A percentile compares a stretch with the other conserved stretches of the same genome.
These are phyloP conservation scores for Sporobolomyces pararoseus DNA, from an alignment of 768 basidiomycete species.

Conservation along the genomic window DNA sequence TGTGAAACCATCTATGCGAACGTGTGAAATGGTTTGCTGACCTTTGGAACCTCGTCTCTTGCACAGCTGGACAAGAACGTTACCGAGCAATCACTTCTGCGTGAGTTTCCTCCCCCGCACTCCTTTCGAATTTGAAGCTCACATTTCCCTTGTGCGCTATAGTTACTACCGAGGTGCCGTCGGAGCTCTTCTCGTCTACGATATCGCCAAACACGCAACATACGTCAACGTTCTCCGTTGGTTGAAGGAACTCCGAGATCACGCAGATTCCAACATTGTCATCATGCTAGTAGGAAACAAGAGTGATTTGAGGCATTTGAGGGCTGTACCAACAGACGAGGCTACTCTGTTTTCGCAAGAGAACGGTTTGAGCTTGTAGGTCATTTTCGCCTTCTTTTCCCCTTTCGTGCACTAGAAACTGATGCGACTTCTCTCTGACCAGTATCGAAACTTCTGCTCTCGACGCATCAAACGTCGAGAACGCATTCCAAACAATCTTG, in stretches of 20 bases:
- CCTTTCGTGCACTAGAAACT: slow-evolving; percentile 55
- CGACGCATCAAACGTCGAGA: slow-evolving; percentile 97
- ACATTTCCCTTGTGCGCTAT: neutral
- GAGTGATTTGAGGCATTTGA: slow-evolving; percentile 95
- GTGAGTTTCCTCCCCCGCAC: slow-evolving; percentile 46
- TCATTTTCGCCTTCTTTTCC: neutral
- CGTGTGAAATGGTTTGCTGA: too few relatives aligned
- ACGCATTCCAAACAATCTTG: slow-evolving; percentile 94
- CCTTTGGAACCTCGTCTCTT: neutral
- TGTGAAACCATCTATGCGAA: too few relatives aligned
- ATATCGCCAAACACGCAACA: slow-evolving; percentile 84
- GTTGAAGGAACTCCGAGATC: slow-evolving; percentile 95
- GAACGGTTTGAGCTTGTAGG: slow-evolving; percentile 49
- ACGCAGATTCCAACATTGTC: slow-evolving; percentile 58
- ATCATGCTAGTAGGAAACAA: slow-evolving; percentile 93
- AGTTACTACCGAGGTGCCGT: slow-evolving; percentile 98
- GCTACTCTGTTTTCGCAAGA: slow-evolving; percentile 83
- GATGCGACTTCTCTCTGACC: slow-evolving; percentile 74
- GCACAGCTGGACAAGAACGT: slow-evolving; percentile 87
- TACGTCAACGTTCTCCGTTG: slow-evolving; percentile 91
- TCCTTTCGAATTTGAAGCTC: neutral
- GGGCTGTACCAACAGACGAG: slow-evolving; percentile 96
- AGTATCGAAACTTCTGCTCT: slow-evolving; percentile 96
- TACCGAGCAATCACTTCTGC: slow-evolving; percentile 97
- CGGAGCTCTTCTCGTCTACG: slow-evolving; percentile 85